phyloP scores from a whole-genome alignment of 2,329 filamentous ascomycete genomes.

The Colletotrichum cereale region DNA sequence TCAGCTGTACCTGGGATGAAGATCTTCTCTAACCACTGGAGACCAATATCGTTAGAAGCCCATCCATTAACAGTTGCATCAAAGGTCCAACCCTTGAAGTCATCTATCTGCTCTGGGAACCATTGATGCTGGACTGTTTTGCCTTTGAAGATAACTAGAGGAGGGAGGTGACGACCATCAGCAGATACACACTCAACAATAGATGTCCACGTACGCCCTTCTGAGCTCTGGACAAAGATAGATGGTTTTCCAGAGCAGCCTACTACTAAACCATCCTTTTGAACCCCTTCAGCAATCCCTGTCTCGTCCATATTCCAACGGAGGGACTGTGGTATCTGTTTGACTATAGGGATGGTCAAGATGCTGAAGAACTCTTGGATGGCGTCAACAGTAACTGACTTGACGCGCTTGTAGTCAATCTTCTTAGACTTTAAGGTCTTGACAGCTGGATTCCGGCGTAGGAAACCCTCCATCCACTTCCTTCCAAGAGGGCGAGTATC shows the following conservation, averaged over 20 bases:
- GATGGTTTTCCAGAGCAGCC: slow-evolving; percentile 2
- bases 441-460: rapidly evolving
- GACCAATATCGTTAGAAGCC: slow-evolving; percentile 40
- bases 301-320: slow-evolving; percentile 34
- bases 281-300: slow-evolving; percentile 22
- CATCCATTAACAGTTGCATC: slow-evolving; percentile 38
- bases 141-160: slow-evolving; percentile 43
- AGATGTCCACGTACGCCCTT: slow-evolving; percentile 38
- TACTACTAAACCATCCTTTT: slow-evolving; percentile 28
- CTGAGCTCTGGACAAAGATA: slow-evolving; percentile 25
- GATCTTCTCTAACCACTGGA: slow-evolving; percentile 40
- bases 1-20: slow-evolving; percentile 36
- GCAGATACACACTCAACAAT: slow-evolving; percentile 42
- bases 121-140: slow-evolving; percentile 36
- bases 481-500: neutral
- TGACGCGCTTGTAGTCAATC: neutral
- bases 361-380: neutral
- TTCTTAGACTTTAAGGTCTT: neutral
- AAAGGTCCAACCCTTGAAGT: slow-evolving; percentile 36
- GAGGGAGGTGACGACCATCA: neutral
- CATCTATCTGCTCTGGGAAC: slow-evolving; percentile 25
- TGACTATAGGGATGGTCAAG: neutral
- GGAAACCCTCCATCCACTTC: neutral
- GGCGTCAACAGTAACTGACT: neutral
- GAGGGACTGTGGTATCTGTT: neutral